These are phyloP conservation scores for Cymbidium sinense DNA, from an alignment of 106 monocot genomes.

Conservation along the genomic window DNA sequence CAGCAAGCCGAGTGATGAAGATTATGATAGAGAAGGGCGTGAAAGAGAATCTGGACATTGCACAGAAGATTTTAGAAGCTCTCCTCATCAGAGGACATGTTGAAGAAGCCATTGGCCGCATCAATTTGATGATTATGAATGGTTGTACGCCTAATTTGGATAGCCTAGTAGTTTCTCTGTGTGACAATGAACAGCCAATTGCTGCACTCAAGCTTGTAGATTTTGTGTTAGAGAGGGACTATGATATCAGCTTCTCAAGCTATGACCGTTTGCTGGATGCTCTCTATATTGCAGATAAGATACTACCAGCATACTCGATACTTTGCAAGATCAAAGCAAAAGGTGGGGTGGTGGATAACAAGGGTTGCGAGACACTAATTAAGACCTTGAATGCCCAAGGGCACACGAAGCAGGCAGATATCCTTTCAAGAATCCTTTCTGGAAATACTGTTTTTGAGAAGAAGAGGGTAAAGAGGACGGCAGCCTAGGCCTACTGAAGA, in stretches of 20 bases:
- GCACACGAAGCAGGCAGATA: slow-evolving; percentile 85
- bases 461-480: slow-evolving; percentile 31
- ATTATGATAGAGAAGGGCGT: slow-evolving; percentile 93
- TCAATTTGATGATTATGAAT: slow-evolving; percentile 60
- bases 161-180: slow-evolving; percentile 40
- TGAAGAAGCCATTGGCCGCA: slow-evolving; percentile 88
- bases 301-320: slow-evolving; percentile 70
- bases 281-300: slow-evolving; percentile 48
- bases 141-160: slow-evolving; percentile 49
- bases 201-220: slow-evolving; percentile 73
- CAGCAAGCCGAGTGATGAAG: slow-evolving; percentile 94
- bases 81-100: slow-evolving; percentile 85
- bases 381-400: slow-evolving; percentile 66
- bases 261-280: slow-evolving; percentile 69
- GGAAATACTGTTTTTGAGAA: slow-evolving; percentile 17
- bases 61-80: slow-evolving; percentile 66
- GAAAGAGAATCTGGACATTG: slow-evolving; percentile 75
- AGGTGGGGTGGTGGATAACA: slow-evolving; percentile 57
- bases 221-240: slow-evolving; percentile 70
- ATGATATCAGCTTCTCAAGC: slow-evolving; percentile 58
- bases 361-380: slow-evolving; percentile 61
- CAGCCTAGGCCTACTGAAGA: slow-evolving; percentile 5
- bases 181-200: slow-evolving; percentile 46
- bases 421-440: slow-evolving; percentile 60
- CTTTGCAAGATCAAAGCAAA: slow-evolving; percentile 82